These are phyloP conservation scores for Penicillium sp. DNA, from an alignment of 2,329 filamentous ascomycete species.

Conservation along the genomic window DNA sequence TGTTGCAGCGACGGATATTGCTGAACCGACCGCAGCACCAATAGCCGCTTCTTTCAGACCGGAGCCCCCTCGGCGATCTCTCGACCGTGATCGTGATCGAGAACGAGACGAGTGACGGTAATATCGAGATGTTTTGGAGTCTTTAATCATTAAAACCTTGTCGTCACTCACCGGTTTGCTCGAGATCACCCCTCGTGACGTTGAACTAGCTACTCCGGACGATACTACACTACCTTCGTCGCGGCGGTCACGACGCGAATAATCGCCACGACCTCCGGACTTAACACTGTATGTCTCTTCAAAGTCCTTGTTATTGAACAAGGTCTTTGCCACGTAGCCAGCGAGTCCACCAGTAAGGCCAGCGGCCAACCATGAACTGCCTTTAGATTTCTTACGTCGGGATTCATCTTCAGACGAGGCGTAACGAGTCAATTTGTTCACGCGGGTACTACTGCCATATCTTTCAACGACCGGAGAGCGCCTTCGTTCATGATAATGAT, in stretches of 20 bases:
- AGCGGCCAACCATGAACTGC: conserved; percentile 50
- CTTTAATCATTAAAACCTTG: conserved; percentile 4
- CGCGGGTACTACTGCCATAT: conserved; percentile 40
- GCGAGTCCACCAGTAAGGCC: conserved; percentile 54
- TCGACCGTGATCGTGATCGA: conserved; percentile 38
- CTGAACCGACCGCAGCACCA: conserved; percentile 26
- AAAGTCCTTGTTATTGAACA: conserved; percentile 54
- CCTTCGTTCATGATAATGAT: conserved; percentile 49
- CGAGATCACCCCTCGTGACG: conserved; percentile 40
- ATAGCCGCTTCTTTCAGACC: conserved; percentile 31
- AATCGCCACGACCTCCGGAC: conserved; percentile 43
- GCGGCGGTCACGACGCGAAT: conserved; percentile 23
- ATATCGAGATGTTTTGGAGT: conserved; percentile 17
- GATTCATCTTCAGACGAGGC: conserved; percentile 50
- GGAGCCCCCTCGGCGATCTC: conserved; percentile 20
- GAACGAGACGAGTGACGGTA: conserved; percentile 35
- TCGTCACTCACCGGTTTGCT: conserved; percentile 13
- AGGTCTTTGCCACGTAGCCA: conserved; percentile 52
- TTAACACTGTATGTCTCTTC: conserved; percentile 59
- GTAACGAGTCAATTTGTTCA: conserved; percentile 60
- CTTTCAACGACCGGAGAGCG: conserved; percentile 42
- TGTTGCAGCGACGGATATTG: conserved; percentile 7
- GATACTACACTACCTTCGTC: conserved; percentile 26
- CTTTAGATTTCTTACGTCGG: conserved; percentile 42
- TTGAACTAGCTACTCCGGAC: conserved; percentile 37